These are phyloP conservation scores for Trichoderma gamsii DNA, from an alignment of 495 filamentous ascomycete genomes.

Conservation along the genomic window DNA sequence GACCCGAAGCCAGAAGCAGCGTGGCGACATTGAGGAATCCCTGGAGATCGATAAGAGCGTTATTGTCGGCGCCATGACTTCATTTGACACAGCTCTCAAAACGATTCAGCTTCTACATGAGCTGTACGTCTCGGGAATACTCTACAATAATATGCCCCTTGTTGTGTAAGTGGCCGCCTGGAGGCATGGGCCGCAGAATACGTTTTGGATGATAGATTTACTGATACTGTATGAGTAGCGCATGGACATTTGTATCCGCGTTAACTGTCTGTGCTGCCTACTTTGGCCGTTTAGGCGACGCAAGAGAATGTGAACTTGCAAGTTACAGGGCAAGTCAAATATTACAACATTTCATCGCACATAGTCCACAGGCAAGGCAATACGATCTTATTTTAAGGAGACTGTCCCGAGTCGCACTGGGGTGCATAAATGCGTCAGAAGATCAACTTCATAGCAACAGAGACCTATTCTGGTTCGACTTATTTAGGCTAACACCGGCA, in stretches of 20 bases:
- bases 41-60: neutral
- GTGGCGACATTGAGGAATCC: neutral
- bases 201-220: neutral
- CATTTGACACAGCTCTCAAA: neutral
- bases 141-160: neutral
- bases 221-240: neutral
- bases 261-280: neutral
- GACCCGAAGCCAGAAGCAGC: neutral
- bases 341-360: neutral
- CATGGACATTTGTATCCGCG: neutral
- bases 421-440: neutral
- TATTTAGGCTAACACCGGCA: neutral
- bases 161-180: neutral
- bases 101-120: neutral
- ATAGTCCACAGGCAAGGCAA: neutral
- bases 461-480: neutral
- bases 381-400: neutral
- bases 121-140: neutral
- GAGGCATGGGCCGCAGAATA: neutral
- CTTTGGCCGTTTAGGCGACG: neutral
- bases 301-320: neutral
- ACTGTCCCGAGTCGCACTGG: neutral
- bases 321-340: neutral
- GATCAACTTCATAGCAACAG: neutral
- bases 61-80: neutral